Conservation (phyloP, 228 moss, liverwort and hornwort genomes). For the Sphagnum fallax region DNA sequence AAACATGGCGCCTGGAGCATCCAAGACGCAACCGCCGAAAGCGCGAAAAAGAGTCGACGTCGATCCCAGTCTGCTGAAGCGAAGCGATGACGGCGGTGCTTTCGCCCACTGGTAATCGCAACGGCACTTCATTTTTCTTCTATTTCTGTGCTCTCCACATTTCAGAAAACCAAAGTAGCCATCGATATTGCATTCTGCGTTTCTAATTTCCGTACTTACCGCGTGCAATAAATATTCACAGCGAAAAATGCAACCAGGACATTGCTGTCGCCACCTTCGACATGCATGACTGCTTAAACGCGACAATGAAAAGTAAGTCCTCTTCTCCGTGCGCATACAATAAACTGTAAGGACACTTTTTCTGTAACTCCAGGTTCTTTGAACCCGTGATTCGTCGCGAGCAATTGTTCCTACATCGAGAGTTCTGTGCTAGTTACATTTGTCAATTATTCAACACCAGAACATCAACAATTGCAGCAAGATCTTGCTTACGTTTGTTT, state of each 20-base stretch:
- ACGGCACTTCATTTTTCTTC: neutral
- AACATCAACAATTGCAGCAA: too few species aligned
- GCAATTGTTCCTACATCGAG: too few species aligned
- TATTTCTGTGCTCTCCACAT: too few species aligned
- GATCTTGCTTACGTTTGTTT: too few species aligned
- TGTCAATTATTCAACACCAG: too few species aligned
- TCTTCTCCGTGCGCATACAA: neutral
- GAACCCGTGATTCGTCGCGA: too few species aligned
- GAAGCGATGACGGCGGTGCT: conserved; percentile 46
- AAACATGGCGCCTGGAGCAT: conserved; percentile 35
- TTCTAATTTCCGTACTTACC: too few species aligned
- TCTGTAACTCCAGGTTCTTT: too few species aligned
- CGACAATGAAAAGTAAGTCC: conserved; percentile 32
- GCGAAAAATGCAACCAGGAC: conserved; percentile 37
- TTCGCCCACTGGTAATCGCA: conserved; percentile 50
- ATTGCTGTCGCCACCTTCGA: conserved; percentile 44
- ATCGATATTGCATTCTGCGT: too few species aligned
- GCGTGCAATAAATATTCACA: neutral
- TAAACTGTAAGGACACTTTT: too few species aligned
- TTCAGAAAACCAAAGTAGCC: too few species aligned
- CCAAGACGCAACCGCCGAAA: conserved; percentile 37
- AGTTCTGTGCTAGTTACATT: too few species aligned
- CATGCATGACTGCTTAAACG: conserved; percentile 43
- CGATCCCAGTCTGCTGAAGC: conserved; percentile 53
- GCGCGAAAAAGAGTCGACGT: conserved; percentile 49